Base-by-base conservation (phyloP, 2,329 filamentous ascomycete species). In the Biscogniauxia sp. region DNA sequence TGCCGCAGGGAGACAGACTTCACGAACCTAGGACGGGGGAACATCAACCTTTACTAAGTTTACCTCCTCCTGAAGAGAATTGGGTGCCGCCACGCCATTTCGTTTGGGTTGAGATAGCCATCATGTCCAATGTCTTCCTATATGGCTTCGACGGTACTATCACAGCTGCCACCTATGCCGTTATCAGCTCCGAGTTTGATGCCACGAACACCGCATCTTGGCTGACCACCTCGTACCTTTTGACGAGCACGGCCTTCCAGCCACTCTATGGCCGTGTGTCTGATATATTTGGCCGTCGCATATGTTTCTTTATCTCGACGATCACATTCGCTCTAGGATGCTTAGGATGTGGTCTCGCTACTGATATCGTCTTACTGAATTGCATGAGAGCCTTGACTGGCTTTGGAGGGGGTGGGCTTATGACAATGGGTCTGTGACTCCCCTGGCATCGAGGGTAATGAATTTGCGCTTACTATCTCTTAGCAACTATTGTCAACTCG, bases 181-280 rank as follows among this genome's bases (percentile, higher is more conserved):
- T 90, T 57, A 91, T 92, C 65, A 89, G 87, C 53, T 91, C 88
- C n/a, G 84, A 90, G 66, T 92, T 92, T 69, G 80, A 85, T 64
- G 84, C 88, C 2, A 87, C 88, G 11, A 91, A 92, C 69, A 85
- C 86, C 11, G 88, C 89, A 1, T 91, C 88, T 0, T 92, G 89
- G 89, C 77, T 92, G 20, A 90, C 88, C 1, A 92, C 89, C 0
- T 85, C 88, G 0, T 92, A 91, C 68, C 79, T 92, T 20, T 78
- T 92, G 60, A 91, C 88, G 0, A 87, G 84, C 5, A 91, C 89
- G 0, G 87, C 88, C 1, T 88, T 91, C 57, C 87, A 91, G 70
- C 89, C 89, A 0, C 79, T 92, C 0, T 90, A 90, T 67, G 89
- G 88, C 1, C 83, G 89, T 1, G 78, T 91, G 3, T 90, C 88